Evolutionary conservation across 176 grass and related monocot species (phyloP), one percentile per base, ranked within the genome.

Genomic region (Aegilops speltoides): DNA sequence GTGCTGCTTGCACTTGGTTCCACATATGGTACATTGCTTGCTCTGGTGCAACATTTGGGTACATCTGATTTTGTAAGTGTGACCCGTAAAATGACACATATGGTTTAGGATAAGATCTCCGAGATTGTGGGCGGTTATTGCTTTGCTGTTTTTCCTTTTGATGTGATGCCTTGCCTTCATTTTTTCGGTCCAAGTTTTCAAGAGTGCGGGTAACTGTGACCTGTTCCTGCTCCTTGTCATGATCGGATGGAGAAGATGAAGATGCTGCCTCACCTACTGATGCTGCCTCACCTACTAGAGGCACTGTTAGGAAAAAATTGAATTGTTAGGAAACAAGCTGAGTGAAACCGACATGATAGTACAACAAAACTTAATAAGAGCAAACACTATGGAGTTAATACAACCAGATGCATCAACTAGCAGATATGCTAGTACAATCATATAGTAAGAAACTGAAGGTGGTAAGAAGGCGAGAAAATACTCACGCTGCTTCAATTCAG

Each of bases 211-310:
- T 82, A 67, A 95, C 86, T 59, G 84, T 71, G 72, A 76, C 84
- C 66, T 89, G 90, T 82, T 95, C 93, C 43, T 91, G 86, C 33
- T 91, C 93, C n/a, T 88, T 83, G 13, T 91, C 90, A 76, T 87
- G 84, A 73, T 89, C 86, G 3, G 79, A 31, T 34, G 79, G 80
- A 76, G 65, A 57, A 33, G 88, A 89, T 71, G 85, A 82, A 20
- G 86, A 87, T 5, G 89, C 79, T 8, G 86, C 63, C 46, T 92
- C 77, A 80, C 77, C 88, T 76, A 84, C 78, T 82, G 86, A 87
- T 5, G 89, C 79, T 8, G 86, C 63, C 46, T 92, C 77, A 80
- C 77, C 88, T 76, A 84, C 78, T 82, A 22, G 78, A 38, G 90
- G 88, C 72, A 93, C 93, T 91, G 84, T 85, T 63, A 82, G 71